These are phyloP conservation scores for Thalassiosira hispida DNA, from an alignment of 352 stramenopile genomes.

Conservation along the genomic window DNA sequence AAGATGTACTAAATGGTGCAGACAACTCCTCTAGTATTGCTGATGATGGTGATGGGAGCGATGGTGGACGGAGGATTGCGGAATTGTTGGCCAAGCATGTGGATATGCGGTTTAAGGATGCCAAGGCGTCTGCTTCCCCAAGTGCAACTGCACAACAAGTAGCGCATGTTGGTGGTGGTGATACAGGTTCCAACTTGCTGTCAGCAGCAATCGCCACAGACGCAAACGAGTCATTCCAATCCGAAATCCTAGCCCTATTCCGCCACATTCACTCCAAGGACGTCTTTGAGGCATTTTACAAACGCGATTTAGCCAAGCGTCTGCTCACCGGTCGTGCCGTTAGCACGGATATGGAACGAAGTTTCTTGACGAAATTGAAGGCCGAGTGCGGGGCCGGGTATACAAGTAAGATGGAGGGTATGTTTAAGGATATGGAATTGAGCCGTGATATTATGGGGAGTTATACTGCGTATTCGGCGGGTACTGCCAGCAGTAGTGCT, in stretches of 20 bases:
- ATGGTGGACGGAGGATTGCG: constrained; percentile 66
- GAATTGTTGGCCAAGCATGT: constrained; percentile 82
- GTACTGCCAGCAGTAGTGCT: constrained; percentile 25
- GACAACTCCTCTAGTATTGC: background rate
- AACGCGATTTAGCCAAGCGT: constrained; percentile 96
- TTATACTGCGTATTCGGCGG: constrained; percentile 62
- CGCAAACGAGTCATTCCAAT: constrained; percentile 84
- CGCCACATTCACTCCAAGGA: constrained; percentile 96
- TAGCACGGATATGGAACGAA: constrained; percentile 93
- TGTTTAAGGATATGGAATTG: constrained; percentile 99
- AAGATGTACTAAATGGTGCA: constrained; percentile 53
- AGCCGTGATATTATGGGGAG: constrained; percentile 92
- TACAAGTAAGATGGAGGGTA: constrained; percentile 99
- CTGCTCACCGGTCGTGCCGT: constrained; percentile 90
- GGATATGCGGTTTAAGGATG: constrained; percentile 71
- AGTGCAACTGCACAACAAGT: constrained; percentile 3
- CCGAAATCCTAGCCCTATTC: constrained; percentile 95
- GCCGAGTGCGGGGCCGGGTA: constrained; percentile 97
- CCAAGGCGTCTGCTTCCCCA: constrained; percentile 52
- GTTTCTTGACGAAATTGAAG: constrained; percentile 97
- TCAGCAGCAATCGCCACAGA: constrained; percentile 4
- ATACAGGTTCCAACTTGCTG: too few relatives aligned
- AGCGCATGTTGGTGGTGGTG: background rate
- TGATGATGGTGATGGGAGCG: constrained; percentile 20
- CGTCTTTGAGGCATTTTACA: constrained; percentile 99